phyloP scores from a whole-genome alignment of 2,329 filamentous ascomycete species.

The Penicillium palitans region DNA sequence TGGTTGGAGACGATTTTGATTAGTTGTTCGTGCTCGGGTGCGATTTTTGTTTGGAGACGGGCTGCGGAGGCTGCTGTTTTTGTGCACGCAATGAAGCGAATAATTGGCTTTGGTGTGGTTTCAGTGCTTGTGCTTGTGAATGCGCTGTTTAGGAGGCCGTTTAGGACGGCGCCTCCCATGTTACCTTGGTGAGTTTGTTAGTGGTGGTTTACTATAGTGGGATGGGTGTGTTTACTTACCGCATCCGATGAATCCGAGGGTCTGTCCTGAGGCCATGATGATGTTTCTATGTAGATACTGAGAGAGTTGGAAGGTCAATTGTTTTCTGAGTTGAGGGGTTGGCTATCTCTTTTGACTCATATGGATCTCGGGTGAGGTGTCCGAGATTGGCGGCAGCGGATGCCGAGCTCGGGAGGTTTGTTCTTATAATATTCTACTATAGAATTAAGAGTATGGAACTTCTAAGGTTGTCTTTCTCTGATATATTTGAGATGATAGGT shows the following conservation, averaged over 20 bases:
- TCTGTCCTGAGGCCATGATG: conserved; percentile 13
- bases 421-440: not conserved
- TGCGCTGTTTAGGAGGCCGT: conserved; percentile 31
- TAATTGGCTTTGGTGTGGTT: conserved; percentile 8
- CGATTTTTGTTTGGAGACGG: conserved; percentile 30
- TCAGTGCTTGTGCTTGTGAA: conserved; percentile 11
- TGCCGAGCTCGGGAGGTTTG: not conserved
- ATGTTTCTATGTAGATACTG: not conserved
- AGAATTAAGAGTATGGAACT: not conserved
- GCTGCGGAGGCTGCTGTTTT: conserved; percentile 39
- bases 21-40: conserved; percentile 31
- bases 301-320: not conserved
- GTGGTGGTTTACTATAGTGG: not conserved
- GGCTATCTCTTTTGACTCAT: not conserved
- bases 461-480: not conserved
- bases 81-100: conserved; percentile 44
- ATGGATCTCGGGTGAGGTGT: conserved; percentile 1
- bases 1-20: conserved; percentile 39
- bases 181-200: conserved; percentile 30
- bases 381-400: not conserved
- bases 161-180: conserved; percentile 39
- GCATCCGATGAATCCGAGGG: conserved; percentile 25
- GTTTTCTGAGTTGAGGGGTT: not conserved
- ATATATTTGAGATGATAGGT: not conserved
- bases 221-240: conserved; percentile 9